Percentiles rank a stretch among this genome's conserved stretches.
phyloP scores from a whole-genome alignment of 257 asterid genomes.

The Capsicum rhomboideum region DNA sequence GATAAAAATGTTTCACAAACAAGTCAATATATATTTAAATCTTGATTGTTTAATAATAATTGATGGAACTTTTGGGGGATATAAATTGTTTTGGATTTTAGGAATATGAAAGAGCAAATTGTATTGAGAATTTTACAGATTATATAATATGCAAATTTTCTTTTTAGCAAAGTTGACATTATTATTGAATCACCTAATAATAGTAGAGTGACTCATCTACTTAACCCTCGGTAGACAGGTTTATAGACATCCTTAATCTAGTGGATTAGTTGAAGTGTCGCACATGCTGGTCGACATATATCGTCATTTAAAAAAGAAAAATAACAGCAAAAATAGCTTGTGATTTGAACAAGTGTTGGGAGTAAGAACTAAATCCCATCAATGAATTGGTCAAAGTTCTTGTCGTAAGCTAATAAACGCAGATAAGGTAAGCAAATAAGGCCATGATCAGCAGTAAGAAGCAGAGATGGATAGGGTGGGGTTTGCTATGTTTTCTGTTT shows the following conservation, averaged over 20 bases:
- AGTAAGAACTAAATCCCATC: neutral
- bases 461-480: neutral
- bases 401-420: neutral
- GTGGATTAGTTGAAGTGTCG: neutral
- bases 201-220: neutral
- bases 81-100: neutral
- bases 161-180: neutral
- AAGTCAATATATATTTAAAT: neutral
- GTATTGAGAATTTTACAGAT: neutral
- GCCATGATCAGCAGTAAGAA: neutral
- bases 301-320: neutral
- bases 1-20: neutral
- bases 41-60: neutral
- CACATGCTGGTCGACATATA: neutral
- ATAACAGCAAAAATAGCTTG: too few relatives aligned
- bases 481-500: neutral
- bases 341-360: neutral
- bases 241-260: neutral
- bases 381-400: neutral
- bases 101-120: neutral
- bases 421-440: neutral
- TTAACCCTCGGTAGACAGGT: neutral
- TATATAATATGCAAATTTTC: neutral
- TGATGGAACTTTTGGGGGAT: neutral
- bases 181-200: neutral